Conservation (phyloP, 768 basidiomycete species). For the Amanita pallidorosea region DNA sequence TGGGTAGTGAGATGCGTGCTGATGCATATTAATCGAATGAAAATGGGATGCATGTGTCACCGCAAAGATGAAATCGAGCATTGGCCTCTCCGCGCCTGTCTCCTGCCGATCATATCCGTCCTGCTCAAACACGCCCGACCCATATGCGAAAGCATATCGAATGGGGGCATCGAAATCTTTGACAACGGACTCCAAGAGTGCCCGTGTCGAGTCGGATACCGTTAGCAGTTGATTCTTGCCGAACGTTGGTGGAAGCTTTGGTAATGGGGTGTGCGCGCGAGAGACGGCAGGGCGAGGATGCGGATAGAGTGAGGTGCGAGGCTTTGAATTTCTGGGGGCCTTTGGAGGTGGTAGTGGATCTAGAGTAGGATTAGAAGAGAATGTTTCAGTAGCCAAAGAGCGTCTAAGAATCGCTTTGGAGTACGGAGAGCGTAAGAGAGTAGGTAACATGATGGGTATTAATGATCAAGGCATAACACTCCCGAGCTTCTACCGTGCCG, state of each 20-base stretch:
- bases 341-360: conserved; percentile 25
- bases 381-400: conserved; percentile 32
- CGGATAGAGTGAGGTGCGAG: conserved; percentile 27
- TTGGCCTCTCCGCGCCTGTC: conserved; percentile 35
- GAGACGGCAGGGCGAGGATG: conserved; percentile 35
- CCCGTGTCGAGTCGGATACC: conserved; percentile 70
- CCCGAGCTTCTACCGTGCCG: background rate
- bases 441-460: conserved; percentile 6
- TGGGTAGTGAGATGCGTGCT: conserved; percentile 87
- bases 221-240: conserved; percentile 76
- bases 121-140: conserved; percentile 92
- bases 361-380: conserved; percentile 21
- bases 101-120: conserved; percentile 49
- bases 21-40: conserved; percentile 92
- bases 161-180: conserved; percentile 80
- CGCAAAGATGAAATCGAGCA: conserved; percentile 96
- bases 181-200: conserved; percentile 73
- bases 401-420: conserved; percentile 18
- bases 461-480: background rate
- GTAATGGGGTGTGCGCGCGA: conserved; percentile 25
- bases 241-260: conserved; percentile 57
- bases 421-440: background rate
- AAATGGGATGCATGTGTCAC: conserved; percentile 90
- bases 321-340: conserved; percentile 8
- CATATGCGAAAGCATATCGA: conserved; percentile 96